A percentile compares a stretch with the other conserved stretches of the same genome.
Conservation (phyloP, 345 rosid genomes). For the Dipteronia dyeriana region DNA sequence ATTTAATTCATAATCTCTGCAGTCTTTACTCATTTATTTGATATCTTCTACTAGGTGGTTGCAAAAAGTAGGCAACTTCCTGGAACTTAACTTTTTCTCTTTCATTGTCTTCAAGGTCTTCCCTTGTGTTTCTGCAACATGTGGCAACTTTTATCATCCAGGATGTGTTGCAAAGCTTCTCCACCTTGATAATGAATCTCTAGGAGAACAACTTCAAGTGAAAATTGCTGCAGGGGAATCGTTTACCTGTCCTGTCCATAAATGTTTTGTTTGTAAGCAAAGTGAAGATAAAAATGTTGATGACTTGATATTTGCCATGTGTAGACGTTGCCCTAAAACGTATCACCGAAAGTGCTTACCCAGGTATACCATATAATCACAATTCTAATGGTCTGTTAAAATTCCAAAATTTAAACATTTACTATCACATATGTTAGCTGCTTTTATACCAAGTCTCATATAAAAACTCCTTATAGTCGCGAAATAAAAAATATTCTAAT, state of each 20-base stretch:
- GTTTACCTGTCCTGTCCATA: slow-evolving; percentile 69
- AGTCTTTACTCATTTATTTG: neutral
- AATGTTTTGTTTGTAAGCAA: slow-evolving; percentile 51
- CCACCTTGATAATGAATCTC: slow-evolving; percentile 34
- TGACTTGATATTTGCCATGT: slow-evolving; percentile 60
- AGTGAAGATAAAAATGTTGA: slow-evolving; percentile 43
- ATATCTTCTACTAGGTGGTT: neutral
- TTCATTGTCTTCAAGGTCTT: slow-evolving; percentile 47
- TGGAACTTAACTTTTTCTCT: neutral
- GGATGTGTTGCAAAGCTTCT: slow-evolving; percentile 62
- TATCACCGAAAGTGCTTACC: slow-evolving; percentile 80
- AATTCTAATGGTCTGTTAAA: too few relatives aligned
- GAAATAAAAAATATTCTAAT: neutral
- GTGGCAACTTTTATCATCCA: slow-evolving; percentile 80
- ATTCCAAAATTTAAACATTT: neutral
- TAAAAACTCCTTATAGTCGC: neutral
- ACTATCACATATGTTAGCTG: neutral
- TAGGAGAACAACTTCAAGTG: slow-evolving; percentile 34
- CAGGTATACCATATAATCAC: slow-evolving; percentile 28
- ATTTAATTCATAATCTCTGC: neutral
- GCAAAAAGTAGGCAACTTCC: neutral
- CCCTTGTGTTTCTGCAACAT: slow-evolving; percentile 61
- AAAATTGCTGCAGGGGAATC: slow-evolving; percentile 54
- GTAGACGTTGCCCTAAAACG: slow-evolving; percentile 77
- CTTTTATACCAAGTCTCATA: neutral